Conservation (phyloP, 108 stramenopile genomes). For the Cyclotella choctawhatcheeana region DNA sequence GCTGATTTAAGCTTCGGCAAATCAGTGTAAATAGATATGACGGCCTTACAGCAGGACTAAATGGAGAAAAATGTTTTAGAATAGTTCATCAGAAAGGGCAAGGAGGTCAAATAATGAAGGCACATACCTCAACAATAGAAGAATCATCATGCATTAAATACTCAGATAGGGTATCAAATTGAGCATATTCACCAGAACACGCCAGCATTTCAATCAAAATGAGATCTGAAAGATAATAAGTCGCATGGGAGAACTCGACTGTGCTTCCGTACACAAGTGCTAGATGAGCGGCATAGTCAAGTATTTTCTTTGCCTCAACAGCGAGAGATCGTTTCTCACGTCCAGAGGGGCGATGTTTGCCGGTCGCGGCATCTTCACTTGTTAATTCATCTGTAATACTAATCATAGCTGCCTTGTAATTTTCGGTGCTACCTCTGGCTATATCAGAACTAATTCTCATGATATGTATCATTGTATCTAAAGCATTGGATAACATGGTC, state of each 20-base stretch:
- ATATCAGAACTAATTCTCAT: slow-evolving; percentile 23
- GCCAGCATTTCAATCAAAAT: slow-evolving; percentile 47
- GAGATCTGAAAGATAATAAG: slow-evolving; percentile 30
- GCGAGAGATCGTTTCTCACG: slow-evolving; percentile 38
- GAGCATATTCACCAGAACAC: slow-evolving; percentile 37
- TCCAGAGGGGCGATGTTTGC: too few relatives aligned
- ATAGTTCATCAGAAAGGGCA: background rate
- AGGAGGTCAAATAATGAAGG: background rate
- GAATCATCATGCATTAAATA: slow-evolving; percentile 21
- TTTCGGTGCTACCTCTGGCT: slow-evolving; percentile 18
- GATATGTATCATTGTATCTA: slow-evolving; percentile 31
- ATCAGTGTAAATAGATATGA: slow-evolving; percentile 15
- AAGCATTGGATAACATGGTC: slow-evolving; percentile 12
- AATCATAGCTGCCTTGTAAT: slow-evolving; percentile 25
- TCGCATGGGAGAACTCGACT: slow-evolving; percentile 19
- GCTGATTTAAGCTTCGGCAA: slow-evolving; percentile 9
- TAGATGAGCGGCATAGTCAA: slow-evolving; percentile 28
- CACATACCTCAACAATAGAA: slow-evolving; percentile 35
- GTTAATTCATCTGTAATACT: slow-evolving; percentile 28
- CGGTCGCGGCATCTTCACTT: too few relatives aligned
- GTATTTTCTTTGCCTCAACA: slow-evolving; percentile 33
- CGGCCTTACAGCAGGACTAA: background rate
- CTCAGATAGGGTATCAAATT: slow-evolving; percentile 36
- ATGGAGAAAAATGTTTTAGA: background rate
- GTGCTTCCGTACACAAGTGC: slow-evolving; percentile 20